Evolutionary conservation across 1,284 basidiomycete genomes (phyloP).

Genomic region (Tilletia horrida): DNA sequence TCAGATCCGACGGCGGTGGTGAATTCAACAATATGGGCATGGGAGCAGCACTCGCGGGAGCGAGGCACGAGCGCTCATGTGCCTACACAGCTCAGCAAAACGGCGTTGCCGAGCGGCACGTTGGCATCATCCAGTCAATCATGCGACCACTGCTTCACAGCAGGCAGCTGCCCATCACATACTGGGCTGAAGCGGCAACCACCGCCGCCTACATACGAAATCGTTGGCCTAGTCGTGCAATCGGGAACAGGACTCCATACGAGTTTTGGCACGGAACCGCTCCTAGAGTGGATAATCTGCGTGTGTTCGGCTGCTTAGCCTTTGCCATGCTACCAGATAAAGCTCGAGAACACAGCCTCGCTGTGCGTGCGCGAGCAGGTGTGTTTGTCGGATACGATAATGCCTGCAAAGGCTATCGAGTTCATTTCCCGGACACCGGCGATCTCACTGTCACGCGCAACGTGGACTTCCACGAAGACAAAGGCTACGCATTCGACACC

Average conservation of each 20-base stretch:
- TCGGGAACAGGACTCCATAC: neutral
- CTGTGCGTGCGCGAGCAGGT: neutral
- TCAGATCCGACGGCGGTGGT: neutral
- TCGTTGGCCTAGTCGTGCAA: neutral
- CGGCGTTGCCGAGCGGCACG: slow-evolving; percentile 15
- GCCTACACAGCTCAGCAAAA: slow-evolving; percentile 8
- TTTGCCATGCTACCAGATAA: slow-evolving; percentile 3
- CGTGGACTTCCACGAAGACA: slow-evolving; percentile 13
- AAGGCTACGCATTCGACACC: neutral
- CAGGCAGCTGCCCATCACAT: neutral
- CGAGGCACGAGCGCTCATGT: slow-evolving; percentile 9
- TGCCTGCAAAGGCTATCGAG: neutral
- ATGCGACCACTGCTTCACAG: slow-evolving; percentile 1
- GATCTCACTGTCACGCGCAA: neutral
- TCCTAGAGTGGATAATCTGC: slow-evolving; percentile 1
- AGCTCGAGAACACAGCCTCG: neutral
- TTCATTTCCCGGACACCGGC: neutral
- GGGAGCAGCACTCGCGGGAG: neutral
- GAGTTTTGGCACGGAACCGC: slow-evolving; percentile 15
- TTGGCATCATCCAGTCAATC: neutral
- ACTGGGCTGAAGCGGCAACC: slow-evolving; percentile 1
- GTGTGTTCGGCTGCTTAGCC: slow-evolving; percentile 15
- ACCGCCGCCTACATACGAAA: slow-evolving; percentile 17
- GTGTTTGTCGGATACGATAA: slow-evolving; percentile 15
- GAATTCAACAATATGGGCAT: neutral